These are phyloP conservation scores for Ananas comosus DNA, from an alignment of 176 grass and related monocot genomes.

Conservation along the genomic window DNA sequence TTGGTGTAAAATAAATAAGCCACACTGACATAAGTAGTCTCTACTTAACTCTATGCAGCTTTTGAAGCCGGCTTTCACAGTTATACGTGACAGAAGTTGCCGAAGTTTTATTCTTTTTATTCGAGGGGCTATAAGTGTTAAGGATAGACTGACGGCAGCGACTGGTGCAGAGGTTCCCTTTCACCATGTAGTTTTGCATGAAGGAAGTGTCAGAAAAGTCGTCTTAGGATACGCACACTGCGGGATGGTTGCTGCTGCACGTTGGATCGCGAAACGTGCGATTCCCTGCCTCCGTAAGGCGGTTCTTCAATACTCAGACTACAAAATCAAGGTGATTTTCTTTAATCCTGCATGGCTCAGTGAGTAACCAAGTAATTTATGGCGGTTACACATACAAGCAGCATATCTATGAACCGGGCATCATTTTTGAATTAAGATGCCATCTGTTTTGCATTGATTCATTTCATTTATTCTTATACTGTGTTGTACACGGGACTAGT, in stretches of 20 bases:
- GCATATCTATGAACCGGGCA: neutral
- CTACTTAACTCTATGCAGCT: constrained; percentile 40
- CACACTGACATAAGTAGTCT: no score
- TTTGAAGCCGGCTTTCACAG: constrained; percentile 76
- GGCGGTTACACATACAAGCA: neutral
- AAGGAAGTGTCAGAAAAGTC: constrained; percentile 31
- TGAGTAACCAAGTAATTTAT: neutral
- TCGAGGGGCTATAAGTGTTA: constrained; percentile 76
- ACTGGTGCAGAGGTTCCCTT: constrained; percentile 65
- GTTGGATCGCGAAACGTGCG: constrained; percentile 53
- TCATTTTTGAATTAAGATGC: neutral
- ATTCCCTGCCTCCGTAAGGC: constrained; percentile 46
- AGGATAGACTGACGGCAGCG: constrained; percentile 78
- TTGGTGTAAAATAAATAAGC: no score
- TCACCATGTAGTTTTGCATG: constrained; percentile 43
- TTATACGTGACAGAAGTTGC: constrained; percentile 49
- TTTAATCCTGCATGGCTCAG: neutral
- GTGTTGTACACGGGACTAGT: neutral
- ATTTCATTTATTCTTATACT: neutral
- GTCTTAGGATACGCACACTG: constrained; percentile 55
- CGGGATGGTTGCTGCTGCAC: constrained; percentile 62
- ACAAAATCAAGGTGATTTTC: constrained; percentile 43
- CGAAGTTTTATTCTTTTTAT: constrained; percentile 85
- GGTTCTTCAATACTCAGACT: constrained; percentile 34
- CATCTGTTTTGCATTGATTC: no score